Evolutionary conservation across 805 yeast species (phyloP), one percentile per base, ranked within the genome.

Genomic region (Jamesozyma spencerorum): DNA sequence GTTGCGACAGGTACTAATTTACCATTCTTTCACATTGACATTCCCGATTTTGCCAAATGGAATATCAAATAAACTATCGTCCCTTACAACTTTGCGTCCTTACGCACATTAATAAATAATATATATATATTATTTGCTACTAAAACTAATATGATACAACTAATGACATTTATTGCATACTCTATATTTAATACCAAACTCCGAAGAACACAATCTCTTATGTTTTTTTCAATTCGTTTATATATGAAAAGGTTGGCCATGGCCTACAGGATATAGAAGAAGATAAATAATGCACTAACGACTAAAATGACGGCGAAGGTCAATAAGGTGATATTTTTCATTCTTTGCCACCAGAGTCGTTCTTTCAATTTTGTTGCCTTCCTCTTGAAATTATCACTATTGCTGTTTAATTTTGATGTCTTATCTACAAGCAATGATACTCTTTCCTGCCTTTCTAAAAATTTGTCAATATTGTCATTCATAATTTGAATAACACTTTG

Each of bases 391-490:
- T 80, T 71, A 62, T 68, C 72, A 7, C 92, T 75, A 28, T 76
- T 74, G 31, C 74, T 70, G 48, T 79, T 83, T 58, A 85, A 70
- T 39, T 77, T 69, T 46, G 82, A 81, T 1, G 95, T 86, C 58
- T 85, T 85, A 58, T 80, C 84, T 24, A 85, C 90, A 47, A 85
- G 67, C 31, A 73, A 60, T 48, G 76, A 74, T 43, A 85, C 75
- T 39, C 83, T 72, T 52, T 85, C 95, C 17, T 94, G 94, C 38
- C 95, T 72, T 48, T 76, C 77, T 49, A 85, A 64, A 19, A 86
- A 71, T 54, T 58, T 58, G 44, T 59, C 64, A 22, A 62, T 60
- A 40, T 62, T 62, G 42, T 61, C 64, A 45, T 60, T 62, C 66
- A 62, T 60, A 7, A 62, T 53, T 32, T 53, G 54, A n/a, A 62